Base-by-base conservation (phyloP, 257 asterid genomes). In the Mentha longifolia region DNA sequence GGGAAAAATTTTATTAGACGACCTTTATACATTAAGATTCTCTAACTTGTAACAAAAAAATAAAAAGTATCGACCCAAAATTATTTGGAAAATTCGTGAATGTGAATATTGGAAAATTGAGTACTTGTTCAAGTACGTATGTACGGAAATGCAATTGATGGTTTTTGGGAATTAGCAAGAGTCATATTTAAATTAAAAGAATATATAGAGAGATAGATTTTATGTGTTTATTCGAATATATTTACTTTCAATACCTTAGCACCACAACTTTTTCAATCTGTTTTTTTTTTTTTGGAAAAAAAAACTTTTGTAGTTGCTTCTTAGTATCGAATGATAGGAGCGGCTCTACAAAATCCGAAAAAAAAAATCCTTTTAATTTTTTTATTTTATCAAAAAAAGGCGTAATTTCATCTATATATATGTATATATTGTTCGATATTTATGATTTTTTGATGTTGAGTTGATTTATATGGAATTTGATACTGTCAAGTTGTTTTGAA, bases 151-250 rank as follows among this genome's bases (percentile, higher is more conserved):
- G 30, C 15, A 22, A 25, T 22, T 19, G 30, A 8, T 75, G 74
- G 67, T 69, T 61, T 68, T 75, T 75, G 75, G 33, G 65, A 50
- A 52, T 42, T 61, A 64, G 56, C 54, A 75, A 69, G 79, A 54
- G 79, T 54, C 79, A 52, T 31, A 55, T 28, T 28, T 59, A 7
- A 15, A 37, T 41, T 49, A 6, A 20, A 37, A 46, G 64, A 20
- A 56, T 59, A 59, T 28, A 31, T 22, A 42, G 10, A 11, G 9
- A 30, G 8, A 6, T 45, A 33, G 57, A 68, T 28, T 33, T 63
- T 52, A 8, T 28, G 59, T 54, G 16, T 58, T 73, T 64, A 49
- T 61, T 33, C 70, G 79, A 73, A 56, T 73, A 46, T 54, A 47
- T 47, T 5, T 47, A 28, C 3, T 46, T 1, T 43, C 5, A 73